Conservation (phyloP, 2,329 filamentous ascomycete species). For the Ophioceras dolichostomum region DNA sequence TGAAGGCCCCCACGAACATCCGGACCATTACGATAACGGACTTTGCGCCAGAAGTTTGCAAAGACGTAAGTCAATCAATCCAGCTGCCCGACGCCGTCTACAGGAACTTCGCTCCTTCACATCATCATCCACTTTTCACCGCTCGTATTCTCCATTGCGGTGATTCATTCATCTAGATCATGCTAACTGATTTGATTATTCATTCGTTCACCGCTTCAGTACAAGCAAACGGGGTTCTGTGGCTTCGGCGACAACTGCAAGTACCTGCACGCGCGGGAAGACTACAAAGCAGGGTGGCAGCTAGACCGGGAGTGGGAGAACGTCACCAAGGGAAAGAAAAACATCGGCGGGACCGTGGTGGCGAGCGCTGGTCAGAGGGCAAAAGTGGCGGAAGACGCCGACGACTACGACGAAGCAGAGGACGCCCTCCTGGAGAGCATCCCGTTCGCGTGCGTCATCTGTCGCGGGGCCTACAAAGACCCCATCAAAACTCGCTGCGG, state of each 20-base stretch:
- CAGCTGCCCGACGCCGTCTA: background rate
- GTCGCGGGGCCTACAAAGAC: constrained; percentile 62
- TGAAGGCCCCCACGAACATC: constrained; percentile 82
- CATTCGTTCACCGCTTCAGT: constrained; percentile 7
- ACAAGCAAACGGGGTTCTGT: constrained; percentile 44
- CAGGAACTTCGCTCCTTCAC: background rate
- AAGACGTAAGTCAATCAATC: constrained; percentile 55
- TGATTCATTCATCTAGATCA: no score
- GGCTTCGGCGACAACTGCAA: constrained; percentile 66
- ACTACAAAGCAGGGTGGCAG: constrained; percentile 89
- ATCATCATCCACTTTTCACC: background rate
- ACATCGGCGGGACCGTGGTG: constrained; percentile 46
- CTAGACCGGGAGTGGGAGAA: constrained; percentile 91
- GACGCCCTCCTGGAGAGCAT: constrained; percentile 69
- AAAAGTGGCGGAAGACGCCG: constrained; percentile 16
- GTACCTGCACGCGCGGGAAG: constrained; percentile 63
- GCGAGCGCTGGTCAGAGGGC: constrained; percentile 42
- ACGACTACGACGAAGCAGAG: constrained; percentile 36
- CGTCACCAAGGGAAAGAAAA: constrained; percentile 59
- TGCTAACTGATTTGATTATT: background rate
- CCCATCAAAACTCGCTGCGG: constrained; percentile 84
- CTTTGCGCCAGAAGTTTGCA: constrained; percentile 87
- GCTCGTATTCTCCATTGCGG: no score
- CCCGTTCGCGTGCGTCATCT: constrained; percentile 83
- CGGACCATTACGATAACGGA: constrained; percentile 84